These are phyloP conservation scores for Trichophaea hybrida DNA, from an alignment of 2,329 filamentous ascomycete species.

Conservation along the genomic window DNA sequence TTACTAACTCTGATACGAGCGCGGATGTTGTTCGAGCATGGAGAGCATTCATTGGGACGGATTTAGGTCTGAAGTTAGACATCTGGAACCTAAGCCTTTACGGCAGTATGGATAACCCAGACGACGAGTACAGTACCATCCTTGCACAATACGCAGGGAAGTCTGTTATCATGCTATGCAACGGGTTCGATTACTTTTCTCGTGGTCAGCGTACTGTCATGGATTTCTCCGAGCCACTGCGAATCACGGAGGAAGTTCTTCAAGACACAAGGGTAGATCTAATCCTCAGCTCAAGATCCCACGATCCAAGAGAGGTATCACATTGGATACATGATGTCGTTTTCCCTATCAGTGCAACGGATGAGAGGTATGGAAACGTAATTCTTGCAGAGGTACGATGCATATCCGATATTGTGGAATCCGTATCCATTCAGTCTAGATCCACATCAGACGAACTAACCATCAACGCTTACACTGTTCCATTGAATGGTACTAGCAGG, in stretches of 20 bases:
- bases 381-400: background rate
- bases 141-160: constrained; percentile 14
- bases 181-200: constrained; percentile 16
- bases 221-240: constrained; percentile 9
- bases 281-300: background rate
- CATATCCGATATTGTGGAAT: background rate
- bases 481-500: background rate
- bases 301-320: background rate
- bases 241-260: background rate
- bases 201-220: constrained; percentile 11
- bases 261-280: background rate
- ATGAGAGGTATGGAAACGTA: background rate
- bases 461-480: background rate
- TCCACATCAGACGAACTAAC: background rate
- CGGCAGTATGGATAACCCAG: constrained; percentile 10
- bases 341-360: background rate
- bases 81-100: constrained; percentile 19
- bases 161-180: constrained; percentile 13
- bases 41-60: constrained; percentile 3
- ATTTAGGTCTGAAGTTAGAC: constrained; percentile 9
- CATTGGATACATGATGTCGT: background rate
- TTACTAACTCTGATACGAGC: constrained; percentile 13
- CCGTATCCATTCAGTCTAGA: background rate
- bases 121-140: constrained; percentile 1
- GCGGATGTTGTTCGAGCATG: constrained; percentile 6